These are phyloP conservation scores for Magnolia sinica DNA, from an alignment of 164 flowering plant species.

Conservation along the genomic window DNA sequence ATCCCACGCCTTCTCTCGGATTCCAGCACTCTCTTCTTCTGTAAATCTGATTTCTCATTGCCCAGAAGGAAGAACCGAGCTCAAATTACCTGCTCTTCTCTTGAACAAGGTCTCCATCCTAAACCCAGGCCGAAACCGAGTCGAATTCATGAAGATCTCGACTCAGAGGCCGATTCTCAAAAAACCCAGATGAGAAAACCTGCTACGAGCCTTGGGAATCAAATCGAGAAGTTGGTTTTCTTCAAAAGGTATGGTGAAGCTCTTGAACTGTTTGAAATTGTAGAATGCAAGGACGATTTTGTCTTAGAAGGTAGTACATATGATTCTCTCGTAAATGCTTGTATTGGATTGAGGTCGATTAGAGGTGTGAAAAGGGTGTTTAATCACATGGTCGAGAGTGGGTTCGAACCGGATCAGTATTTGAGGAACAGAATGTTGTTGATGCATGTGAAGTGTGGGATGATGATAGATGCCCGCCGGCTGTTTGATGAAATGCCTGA, in stretches of 20 bases:
- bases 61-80: conserved; percentile 20
- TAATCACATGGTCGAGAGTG: conserved; percentile 32
- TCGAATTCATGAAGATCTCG: neutral
- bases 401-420: conserved; percentile 45
- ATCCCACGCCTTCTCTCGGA: conserved; percentile 11
- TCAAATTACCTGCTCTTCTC: conserved; percentile 33
- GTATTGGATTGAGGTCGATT: conserved; percentile 47
- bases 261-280: conserved; percentile 50
- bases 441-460: conserved; percentile 62
- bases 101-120: conserved; percentile 42
- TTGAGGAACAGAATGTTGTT: conserved; percentile 48
- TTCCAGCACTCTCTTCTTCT: conserved; percentile 1
- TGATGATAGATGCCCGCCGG: conserved; percentile 50
- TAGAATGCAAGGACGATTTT: conserved; percentile 30
- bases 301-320: conserved; percentile 34
- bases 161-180: neutral
- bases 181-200: conserved; percentile 14
- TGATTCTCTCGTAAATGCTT: conserved; percentile 54
- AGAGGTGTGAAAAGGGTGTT: conserved; percentile 44
- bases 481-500: conserved; percentile 64
- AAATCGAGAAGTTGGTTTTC: conserved; percentile 26
- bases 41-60: conserved; percentile 17
- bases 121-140: conserved; percentile 44
- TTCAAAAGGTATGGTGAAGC: conserved; percentile 43
- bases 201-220: conserved; percentile 12